Evolutionary conservation across 148 eudicot genomes (phyloP), one percentile per base, ranked within the genome.

Genomic region (Dysphania ambrosioides): DNA sequence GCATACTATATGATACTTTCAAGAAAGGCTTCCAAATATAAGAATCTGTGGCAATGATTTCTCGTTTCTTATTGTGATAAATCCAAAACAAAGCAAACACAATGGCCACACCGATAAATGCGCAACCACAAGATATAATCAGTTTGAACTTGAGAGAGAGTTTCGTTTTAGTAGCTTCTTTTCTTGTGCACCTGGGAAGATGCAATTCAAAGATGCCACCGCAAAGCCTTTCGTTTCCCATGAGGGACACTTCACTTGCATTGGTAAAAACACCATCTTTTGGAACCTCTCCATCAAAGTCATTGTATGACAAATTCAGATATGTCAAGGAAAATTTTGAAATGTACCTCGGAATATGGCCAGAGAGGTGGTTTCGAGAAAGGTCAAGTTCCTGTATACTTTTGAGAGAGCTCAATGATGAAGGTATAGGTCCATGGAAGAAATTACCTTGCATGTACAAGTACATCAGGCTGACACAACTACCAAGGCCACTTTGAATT

Each of bases 221-320:
- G 70, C 85, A 86, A 23, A 82, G 78, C 56, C 65, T 74, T 84
- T 84, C 53, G 5, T 47, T 47, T 47, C 84, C 84, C 10, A 8
- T 4, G 1, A 87, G 23, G 23, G 76, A 77, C 6, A 87, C 9
- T 8, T 62, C 84, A 49, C 53, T 16, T 47, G 21, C 53, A 67
- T 84, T 86, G 10, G 36, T 16, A 26, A 82, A 86, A 40, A 79
- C 66, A 29, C 83, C 83, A 72, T 16, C 23, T 6, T 15, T 70
- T 29, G 89, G 85, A 9, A 82, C 79, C 26, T 66, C 56, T n/a
- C 87, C 87, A 51, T 82, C 80, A 1, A 86, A 64, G 67, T 55
- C 8, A 26, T 86, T 86, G 66, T 74, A 60, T 0, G 89, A 79
- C 5, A 84, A 51, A 51, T 80, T 75, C n/a, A 84, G 47, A 65